A percentile compares a stretch with the other conserved stretches of the same genome.
Conservation (phyloP, 768 basidiomycete species). For the Suillus luteus region DNA sequence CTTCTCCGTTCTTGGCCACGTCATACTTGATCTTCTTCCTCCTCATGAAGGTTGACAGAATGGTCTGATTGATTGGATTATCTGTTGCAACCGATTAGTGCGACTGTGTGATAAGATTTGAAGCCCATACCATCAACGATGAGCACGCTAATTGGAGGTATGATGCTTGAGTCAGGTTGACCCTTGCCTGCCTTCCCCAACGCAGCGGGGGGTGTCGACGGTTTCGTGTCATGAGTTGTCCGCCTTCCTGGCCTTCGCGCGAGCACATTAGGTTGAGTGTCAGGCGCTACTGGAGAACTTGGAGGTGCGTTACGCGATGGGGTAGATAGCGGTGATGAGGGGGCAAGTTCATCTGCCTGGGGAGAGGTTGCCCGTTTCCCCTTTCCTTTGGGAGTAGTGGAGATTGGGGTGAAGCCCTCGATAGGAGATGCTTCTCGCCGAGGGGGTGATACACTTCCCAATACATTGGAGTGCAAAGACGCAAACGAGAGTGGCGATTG, state of each 20-base stretch:
- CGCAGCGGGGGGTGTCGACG: slow-evolving; percentile 29
- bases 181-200: slow-evolving; percentile 52
- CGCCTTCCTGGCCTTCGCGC: slow-evolving; percentile 36
- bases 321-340: slow-evolving; percentile 15
- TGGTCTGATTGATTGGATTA: slow-evolving; percentile 98
- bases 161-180: slow-evolving; percentile 65
- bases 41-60: slow-evolving; percentile 95
- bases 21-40: slow-evolving; percentile 96
- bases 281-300: slow-evolving; percentile 31
- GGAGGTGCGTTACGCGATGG: slow-evolving; percentile 35
- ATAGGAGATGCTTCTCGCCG: slow-evolving; percentile 31
- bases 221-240: slow-evolving; percentile 30
- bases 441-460: slow-evolving; percentile 17
- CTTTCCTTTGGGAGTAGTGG: slow-evolving; percentile 24
- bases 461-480: slow-evolving; percentile 25
- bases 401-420: slow-evolving; percentile 15
- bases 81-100: slow-evolving; percentile 51
- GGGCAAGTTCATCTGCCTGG: slow-evolving; percentile 28
- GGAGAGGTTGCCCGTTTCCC: slow-evolving; percentile 32
- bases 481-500: slow-evolving; percentile 32
- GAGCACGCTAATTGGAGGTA: slow-evolving; percentile 96
- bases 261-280: slow-evolving; percentile 25
- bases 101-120: slow-evolving; percentile 1
- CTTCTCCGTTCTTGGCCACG: slow-evolving; percentile 90
- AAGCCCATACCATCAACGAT: slow-evolving; percentile 86